These are phyloP conservation scores for Pogostemon cablin DNA, from an alignment of 257 asterid genomes.

Conservation along the genomic window DNA sequence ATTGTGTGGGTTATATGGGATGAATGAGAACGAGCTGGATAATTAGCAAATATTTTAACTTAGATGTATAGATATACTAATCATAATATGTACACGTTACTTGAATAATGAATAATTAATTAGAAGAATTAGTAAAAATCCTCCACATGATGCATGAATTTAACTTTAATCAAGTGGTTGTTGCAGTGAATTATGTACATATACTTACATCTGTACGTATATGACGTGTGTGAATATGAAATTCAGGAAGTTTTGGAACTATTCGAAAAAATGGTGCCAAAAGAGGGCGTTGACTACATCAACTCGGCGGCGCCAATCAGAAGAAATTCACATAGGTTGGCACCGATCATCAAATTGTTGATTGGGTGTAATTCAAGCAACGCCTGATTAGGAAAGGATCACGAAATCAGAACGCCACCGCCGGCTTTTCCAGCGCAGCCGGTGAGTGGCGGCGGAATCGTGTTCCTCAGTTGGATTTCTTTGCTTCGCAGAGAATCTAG, in stretches of 20 bases:
- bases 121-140: too few relatives aligned
- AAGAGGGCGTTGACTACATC: slow-evolving; percentile 48
- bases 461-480: slow-evolving; percentile 15
- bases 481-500: background rate
- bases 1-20: too few relatives aligned
- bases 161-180: too few relatives aligned
- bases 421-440: slow-evolving; percentile 20
- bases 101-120: too few relatives aligned
- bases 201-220: background rate
- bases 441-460: slow-evolving; percentile 17
- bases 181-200: background rate
- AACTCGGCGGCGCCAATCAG: slow-evolving; percentile 47
- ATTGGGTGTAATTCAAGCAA: background rate
- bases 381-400: background rate
- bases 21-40: too few relatives aligned
- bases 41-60: too few relatives aligned
- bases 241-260: background rate
- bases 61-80: too few relatives aligned
- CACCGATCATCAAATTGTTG: slow-evolving; percentile 23
- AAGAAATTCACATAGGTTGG: slow-evolving; percentile 15
- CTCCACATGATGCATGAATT: too few relatives aligned
- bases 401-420: background rate
- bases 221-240: background rate
- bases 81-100: too few relatives aligned
- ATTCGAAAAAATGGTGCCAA: slow-evolving; percentile 24